Evolutionary conservation across 148 eudicot genomes (phyloP).

Genomic region (Beta vulgaris): DNA sequence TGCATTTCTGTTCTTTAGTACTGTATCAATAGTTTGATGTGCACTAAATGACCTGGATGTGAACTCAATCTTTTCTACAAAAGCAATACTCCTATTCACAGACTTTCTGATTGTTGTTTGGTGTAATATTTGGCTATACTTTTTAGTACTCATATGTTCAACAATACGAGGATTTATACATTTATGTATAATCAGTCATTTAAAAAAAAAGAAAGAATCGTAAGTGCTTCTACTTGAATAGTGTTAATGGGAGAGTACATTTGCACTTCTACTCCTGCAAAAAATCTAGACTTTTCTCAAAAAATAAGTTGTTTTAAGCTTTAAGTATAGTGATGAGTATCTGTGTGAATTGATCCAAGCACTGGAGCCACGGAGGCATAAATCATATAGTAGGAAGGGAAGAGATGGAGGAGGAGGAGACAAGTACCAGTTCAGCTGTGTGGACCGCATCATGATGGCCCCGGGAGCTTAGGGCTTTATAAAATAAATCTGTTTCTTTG

Average conservation of each 20-base stretch:
- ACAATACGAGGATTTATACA: background rate
- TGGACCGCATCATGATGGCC: constrained; percentile 91
- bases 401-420: background rate
- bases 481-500: constrained; percentile 91
- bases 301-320: too few relatives aligned
- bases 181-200: background rate
- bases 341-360: background rate
- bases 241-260: background rate
- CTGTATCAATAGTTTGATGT: too few relatives aligned
- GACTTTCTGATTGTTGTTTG: background rate
- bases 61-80: too few relatives aligned
- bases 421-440: constrained; percentile 82
- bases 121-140: background rate
- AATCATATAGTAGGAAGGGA: background rate
- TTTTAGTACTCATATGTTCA: background rate
- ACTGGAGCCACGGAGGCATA: constrained; percentile 4
- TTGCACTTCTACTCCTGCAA: background rate
- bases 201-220: background rate
- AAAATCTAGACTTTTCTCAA: background rate
- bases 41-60: too few relatives aligned
- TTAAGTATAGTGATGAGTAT: background rate
- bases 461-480: constrained; percentile 79
- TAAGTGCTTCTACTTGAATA: background rate
- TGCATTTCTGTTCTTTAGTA: too few relatives aligned
- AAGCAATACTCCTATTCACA: too few relatives aligned